Percentiles rank a stretch among this genome's conserved stretches.
Conservation (phyloP, 495 filamentous ascomycete genomes). For the Aspergillus haitiensis region DNA sequence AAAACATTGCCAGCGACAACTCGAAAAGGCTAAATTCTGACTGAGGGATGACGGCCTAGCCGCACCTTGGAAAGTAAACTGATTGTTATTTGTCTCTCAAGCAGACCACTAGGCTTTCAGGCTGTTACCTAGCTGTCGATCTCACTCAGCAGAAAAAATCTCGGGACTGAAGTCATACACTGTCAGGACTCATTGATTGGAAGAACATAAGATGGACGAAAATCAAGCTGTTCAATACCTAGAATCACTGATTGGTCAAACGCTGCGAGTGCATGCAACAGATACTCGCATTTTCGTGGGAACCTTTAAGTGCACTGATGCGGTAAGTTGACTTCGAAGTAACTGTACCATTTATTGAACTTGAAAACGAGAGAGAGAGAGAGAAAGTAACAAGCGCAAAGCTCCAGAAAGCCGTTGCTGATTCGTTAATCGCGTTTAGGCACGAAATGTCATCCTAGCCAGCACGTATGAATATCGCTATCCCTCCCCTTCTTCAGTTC, state of each 20-base stretch:
- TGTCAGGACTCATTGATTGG: conserved; percentile 9
- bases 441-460: conserved; percentile 81
- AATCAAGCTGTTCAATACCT: conserved; percentile 45
- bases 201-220: conserved; percentile 38
- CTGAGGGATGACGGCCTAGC: no score
- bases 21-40: no score
- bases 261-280: conserved; percentile 74
- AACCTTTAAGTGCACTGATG: conserved; percentile 90
- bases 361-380: conserved; percentile 1
- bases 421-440: conserved; percentile 46
- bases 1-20: no score
- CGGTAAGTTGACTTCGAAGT: conserved; percentile 50
- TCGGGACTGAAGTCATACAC: background rate
- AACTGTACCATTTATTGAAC: conserved; percentile 3
- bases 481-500: conserved; percentile 54
- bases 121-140: conserved; percentile 2
- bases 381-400: conserved; percentile 14
- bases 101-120: background rate
- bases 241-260: conserved; percentile 49
- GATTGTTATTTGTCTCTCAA: background rate
- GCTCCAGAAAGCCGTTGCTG: conserved; percentile 6
- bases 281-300: conserved; percentile 89
- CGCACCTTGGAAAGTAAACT: background rate
- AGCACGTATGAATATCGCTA: conserved; percentile 84
- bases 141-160: conserved; percentile 8